These are phyloP conservation scores for Dioscorea cayenensis DNA, from an alignment of 116 monocot genomes.

Conservation along the genomic window DNA sequence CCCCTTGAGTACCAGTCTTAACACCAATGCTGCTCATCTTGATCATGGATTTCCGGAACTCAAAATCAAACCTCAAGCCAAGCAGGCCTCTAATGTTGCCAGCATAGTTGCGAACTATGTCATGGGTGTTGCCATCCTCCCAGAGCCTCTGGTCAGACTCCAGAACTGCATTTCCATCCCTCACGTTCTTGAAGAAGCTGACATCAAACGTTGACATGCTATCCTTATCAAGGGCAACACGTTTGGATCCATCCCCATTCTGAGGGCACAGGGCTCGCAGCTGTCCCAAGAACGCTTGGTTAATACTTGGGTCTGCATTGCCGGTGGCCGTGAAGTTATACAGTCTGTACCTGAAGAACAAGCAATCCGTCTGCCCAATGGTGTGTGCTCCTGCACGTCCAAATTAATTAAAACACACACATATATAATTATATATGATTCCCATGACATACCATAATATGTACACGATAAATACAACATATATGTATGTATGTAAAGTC, in stretches of 20 bases:
- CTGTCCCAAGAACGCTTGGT: constrained; percentile 19
- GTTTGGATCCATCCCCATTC: constrained; percentile 26
- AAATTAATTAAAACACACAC: too few relatives aligned
- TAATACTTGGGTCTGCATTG: constrained; percentile 40
- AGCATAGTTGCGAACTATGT: constrained; percentile 31
- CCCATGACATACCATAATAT: too few relatives aligned
- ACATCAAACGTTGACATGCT: constrained; percentile 37
- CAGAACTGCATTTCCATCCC: constrained; percentile 33
- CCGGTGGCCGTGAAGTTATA: constrained; percentile 55
- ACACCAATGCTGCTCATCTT: constrained; percentile 58
- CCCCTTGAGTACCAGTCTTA: constrained; percentile 38
- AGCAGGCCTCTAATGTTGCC: constrained; percentile 43
- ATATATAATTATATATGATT: too few relatives aligned
- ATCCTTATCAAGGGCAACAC: constrained; percentile 45
- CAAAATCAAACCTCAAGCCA: constrained; percentile 36
- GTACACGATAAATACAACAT: too few relatives aligned
- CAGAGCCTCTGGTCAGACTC: constrained; percentile 66
- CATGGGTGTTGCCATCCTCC: constrained; percentile 32
- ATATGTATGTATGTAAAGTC: too few relatives aligned
- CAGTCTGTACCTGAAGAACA: constrained; percentile 44
- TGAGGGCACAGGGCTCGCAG: constrained; percentile 34
- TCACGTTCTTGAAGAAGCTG: constrained; percentile 44
- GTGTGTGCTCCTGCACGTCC: constrained; percentile 40
- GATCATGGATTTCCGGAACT: constrained; percentile 52
- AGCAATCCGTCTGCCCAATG: constrained; percentile 42